phyloP scores from a whole-genome alignment of 345 rosid genomes.

The Garcia nutans region DNA sequence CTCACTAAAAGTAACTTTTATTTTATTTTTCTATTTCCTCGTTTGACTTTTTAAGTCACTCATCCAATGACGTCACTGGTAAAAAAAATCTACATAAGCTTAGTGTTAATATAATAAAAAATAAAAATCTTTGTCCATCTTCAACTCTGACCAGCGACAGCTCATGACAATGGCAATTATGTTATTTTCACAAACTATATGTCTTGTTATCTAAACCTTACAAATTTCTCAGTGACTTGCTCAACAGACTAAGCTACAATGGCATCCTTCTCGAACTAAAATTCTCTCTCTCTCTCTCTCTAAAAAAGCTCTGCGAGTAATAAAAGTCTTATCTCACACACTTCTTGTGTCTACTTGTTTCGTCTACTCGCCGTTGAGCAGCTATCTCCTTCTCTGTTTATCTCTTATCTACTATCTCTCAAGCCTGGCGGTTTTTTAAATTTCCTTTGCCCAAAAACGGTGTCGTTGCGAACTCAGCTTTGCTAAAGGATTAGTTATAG shows the following conservation, averaged over 20 bases:
- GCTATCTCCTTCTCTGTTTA: background rate
- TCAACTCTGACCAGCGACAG: constrained; percentile 6
- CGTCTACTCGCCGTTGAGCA: background rate
- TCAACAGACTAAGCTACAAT: constrained; percentile 12
- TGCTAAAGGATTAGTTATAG: background rate
- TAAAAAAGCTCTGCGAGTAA: background rate
- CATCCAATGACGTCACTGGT: constrained; percentile 7
- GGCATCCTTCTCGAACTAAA: constrained; percentile 32
- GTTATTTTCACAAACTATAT: constrained; percentile 10
- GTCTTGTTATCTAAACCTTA: background rate
- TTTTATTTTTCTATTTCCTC: background rate
- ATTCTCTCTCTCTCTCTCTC: background rate
- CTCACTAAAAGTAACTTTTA: background rate
- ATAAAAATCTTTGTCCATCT: background rate
- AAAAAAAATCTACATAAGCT: background rate
- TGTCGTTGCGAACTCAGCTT: constrained; percentile 1
- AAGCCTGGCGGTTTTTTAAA: background rate
- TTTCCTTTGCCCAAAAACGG: background rate
- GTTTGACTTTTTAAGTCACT: background rate
- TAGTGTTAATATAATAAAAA: too few species aligned
- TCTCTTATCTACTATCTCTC: too few species aligned
- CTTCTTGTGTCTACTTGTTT: background rate
- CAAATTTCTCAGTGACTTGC: constrained; percentile 8
- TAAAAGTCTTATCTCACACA: background rate
- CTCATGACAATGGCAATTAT: constrained; percentile 18